A percentile compares a stretch with the other conserved stretches of the same genome.
These are phyloP conservation scores for Malus sieversii DNA, from an alignment of 306 rosid species.

Conservation along the genomic window DNA sequence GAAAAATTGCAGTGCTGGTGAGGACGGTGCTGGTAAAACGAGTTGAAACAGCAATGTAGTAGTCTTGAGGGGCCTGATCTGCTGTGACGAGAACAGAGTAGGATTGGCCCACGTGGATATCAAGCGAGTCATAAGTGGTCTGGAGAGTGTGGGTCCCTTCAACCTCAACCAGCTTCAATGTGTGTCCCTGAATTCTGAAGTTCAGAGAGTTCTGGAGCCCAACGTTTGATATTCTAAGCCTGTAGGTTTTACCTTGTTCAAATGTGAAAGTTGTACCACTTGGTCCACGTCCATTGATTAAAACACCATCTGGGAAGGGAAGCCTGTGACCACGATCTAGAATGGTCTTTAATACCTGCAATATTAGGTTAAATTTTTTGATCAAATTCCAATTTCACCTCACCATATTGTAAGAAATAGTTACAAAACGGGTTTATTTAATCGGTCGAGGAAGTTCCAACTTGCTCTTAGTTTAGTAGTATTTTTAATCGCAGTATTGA, in stretches of 20 bases:
- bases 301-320: conserved; percentile 59
- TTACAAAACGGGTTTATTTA: not conserved
- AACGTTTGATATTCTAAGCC: conserved; percentile 83
- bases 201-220: conserved; percentile 75
- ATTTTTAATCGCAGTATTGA: too few species aligned
- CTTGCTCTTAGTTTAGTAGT: not conserved
- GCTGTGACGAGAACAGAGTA: conserved; percentile 84
- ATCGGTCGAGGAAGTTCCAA: not conserved
- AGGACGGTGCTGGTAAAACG: conserved; percentile 49
- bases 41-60: conserved; percentile 58
- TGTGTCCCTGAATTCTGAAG: conserved; percentile 74
- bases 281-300: conserved; percentile 70
- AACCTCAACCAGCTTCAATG: conserved; percentile 75
- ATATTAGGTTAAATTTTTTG: not conserved
- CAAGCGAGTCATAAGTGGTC: conserved; percentile 62
- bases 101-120: conserved; percentile 89
- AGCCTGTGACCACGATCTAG: conserved; percentile 70
- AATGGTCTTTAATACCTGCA: conserved; percentile 48
- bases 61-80: conserved; percentile 63
- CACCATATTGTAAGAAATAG: not conserved
- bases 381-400: not conserved
- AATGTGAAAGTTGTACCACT: conserved; percentile 49
- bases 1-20: conserved; percentile 60
- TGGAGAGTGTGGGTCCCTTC: conserved; percentile 93
- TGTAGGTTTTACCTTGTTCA: conserved; percentile 84